A percentile compares a stretch with the other conserved stretches of the same genome.
Conservation (phyloP, 352 stramenopile species). For the Pythium grandisporangium region DNA sequence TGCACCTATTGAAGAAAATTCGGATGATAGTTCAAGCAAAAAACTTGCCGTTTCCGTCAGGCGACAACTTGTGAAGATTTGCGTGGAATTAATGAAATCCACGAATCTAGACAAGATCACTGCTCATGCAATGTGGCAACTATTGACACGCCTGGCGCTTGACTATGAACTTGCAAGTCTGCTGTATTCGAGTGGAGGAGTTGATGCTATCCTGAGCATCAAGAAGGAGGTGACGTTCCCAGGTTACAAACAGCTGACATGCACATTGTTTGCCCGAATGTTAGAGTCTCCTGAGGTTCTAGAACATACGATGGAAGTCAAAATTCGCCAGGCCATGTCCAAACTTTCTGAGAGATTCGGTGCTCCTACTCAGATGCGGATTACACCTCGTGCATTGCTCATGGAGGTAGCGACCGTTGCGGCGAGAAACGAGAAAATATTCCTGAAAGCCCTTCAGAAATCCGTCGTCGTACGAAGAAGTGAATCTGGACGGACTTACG, state of each 20-base stretch:
- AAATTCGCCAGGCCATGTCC: slow-evolving; percentile 62
- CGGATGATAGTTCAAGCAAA: too few relatives aligned
- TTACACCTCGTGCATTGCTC: slow-evolving; percentile 69
- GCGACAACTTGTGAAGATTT: slow-evolving; percentile 8
- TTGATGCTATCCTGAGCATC: slow-evolving; percentile 56
- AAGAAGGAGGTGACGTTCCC: slow-evolving; percentile 30
- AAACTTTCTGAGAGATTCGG: slow-evolving; percentile 72
- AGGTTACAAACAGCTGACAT: slow-evolving; percentile 70
- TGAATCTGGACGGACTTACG: slow-evolving; percentile 71
- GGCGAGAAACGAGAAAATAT: slow-evolving; percentile 66
- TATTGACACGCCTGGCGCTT: slow-evolving; percentile 55
- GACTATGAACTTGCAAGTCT: slow-evolving; percentile 64
- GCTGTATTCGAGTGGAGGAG: slow-evolving; percentile 36
- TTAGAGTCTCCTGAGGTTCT: slow-evolving; percentile 78
- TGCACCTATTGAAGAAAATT: too few relatives aligned
- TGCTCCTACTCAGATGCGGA: slow-evolving; percentile 63
- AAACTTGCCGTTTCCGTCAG: too few relatives aligned
- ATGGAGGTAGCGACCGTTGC: slow-evolving; percentile 70
- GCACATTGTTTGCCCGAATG: slow-evolving; percentile 54
- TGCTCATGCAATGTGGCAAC: slow-evolving; percentile 66
- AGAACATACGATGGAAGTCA: slow-evolving; percentile 83
- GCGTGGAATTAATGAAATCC: slow-evolving; percentile 9
- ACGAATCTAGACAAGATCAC: slow-evolving; percentile 15
- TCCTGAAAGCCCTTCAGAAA: slow-evolving; percentile 60
- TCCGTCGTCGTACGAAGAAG: slow-evolving; percentile 71